Evolutionary conservation across 106 monocot genomes (phyloP).

Genomic region (Posidonia australis): DNA sequence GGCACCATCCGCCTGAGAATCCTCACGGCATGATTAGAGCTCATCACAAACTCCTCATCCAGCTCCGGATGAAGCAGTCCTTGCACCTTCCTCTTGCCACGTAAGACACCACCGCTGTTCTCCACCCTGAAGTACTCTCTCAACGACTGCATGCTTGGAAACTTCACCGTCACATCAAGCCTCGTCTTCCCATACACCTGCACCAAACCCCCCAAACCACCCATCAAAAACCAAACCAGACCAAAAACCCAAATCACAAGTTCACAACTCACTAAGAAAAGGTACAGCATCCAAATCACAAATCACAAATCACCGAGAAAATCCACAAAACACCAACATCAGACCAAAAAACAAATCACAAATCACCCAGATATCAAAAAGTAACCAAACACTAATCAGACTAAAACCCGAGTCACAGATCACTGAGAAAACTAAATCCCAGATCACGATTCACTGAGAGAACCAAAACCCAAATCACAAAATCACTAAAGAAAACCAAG

Average conservation of each 20-base stretch:
- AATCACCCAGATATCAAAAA: no score
- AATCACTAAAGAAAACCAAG: background rate
- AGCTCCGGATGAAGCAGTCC: slow-evolving; percentile 34
- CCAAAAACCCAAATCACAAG: background rate
- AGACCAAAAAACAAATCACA: no score
- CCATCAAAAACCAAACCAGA: no score
- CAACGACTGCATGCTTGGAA: slow-evolving; percentile 57
- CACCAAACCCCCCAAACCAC: background rate
- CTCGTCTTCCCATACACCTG: slow-evolving; percentile 52
- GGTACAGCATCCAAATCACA: no score
- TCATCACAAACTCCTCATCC: slow-evolving; percentile 90
- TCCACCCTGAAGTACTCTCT: slow-evolving; percentile 40
- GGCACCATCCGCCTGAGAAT: slow-evolving; percentile 41
- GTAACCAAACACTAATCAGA: no score
- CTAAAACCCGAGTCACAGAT: no score
- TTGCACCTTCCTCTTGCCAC: background rate
- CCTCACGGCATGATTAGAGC: slow-evolving; percentile 49
- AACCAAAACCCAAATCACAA: background rate
- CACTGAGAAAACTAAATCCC: no score
- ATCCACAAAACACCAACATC: no score
- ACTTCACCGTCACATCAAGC: slow-evolving; percentile 58
- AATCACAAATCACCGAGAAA: no score
- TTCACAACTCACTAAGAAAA: no score
- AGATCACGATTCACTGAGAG: no score
- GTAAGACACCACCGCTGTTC: background rate